Conservation (phyloP, 2,329 filamentous ascomycete genomes). For the Chaetomium sp. region DNA sequence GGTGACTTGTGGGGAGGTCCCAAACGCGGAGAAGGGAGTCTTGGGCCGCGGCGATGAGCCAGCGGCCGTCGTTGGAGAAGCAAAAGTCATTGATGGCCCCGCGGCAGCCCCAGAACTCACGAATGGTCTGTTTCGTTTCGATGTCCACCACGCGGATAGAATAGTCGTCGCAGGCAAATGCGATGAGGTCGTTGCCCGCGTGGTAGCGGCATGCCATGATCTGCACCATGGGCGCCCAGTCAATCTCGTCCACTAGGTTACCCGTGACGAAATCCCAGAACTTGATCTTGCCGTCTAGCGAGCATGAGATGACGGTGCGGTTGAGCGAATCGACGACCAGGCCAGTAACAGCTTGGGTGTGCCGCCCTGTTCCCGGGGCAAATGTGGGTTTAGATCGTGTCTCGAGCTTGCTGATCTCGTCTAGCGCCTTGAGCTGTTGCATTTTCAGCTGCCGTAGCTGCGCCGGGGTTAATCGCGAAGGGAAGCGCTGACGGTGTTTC, state of each 20-base stretch:
- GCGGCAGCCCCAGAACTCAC: conserved; percentile 82
- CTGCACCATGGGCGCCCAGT: conserved; percentile 72
- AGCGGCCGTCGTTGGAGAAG: conserved; percentile 89
- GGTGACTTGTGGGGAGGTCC: conserved; percentile 91
- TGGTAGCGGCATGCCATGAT: conserved; percentile 77
- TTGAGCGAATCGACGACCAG: conserved; percentile 86
- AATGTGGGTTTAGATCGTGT: conserved; percentile 39
- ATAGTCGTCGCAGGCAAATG: conserved; percentile 81
- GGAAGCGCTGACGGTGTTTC: conserved; percentile 79
- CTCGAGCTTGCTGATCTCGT: conserved; percentile 51
- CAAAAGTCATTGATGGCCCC: conserved; percentile 71
- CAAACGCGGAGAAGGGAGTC: conserved; percentile 79
- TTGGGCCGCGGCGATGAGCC: conserved; percentile 83
- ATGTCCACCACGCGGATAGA: conserved; percentile 86
- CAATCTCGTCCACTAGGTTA: conserved; percentile 68
- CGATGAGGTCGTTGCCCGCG: conserved; percentile 74
- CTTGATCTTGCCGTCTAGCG: conserved; percentile 86
- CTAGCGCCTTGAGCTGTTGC: conserved; percentile 52
- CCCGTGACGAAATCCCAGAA: conserved; percentile 96
- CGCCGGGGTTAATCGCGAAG: conserved; percentile 66
- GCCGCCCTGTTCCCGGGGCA: conserved; percentile 57
- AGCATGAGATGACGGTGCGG: conserved; percentile 76
- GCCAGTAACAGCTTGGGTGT: conserved; percentile 77
- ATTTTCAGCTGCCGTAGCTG: conserved; percentile 72
- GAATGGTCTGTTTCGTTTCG: conserved; percentile 81